Evolutionary conservation across 805 yeast genomes (phyloP).

Genomic region (Aciculoconidium aculeatum): DNA sequence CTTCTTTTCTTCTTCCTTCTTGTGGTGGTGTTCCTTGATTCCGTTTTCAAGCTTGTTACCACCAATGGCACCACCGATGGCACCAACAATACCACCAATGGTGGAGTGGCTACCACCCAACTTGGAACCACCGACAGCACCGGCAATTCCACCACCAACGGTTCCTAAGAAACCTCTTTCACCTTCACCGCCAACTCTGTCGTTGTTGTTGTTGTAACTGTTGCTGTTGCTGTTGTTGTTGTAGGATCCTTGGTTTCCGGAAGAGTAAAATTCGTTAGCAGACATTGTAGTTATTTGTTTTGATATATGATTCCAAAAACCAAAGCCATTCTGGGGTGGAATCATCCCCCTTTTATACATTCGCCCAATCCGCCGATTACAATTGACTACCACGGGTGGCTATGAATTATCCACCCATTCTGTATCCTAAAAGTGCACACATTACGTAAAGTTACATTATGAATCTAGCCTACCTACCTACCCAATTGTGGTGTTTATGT

Average conservation of each 20-base stretch:
- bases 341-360: too few relatives aligned
- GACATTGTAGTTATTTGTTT: slow-evolving; percentile 12
- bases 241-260: slow-evolving; percentile 19
- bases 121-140: slow-evolving; percentile 24
- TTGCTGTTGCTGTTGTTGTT: slow-evolving; percentile 8
- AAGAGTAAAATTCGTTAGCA: slow-evolving; percentile 23
- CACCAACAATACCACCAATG: slow-evolving; percentile 25
- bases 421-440: too few relatives aligned
- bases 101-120: slow-evolving; percentile 21
- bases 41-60: slow-evolving; percentile 24
- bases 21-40: slow-evolving; percentile 12
- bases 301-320: too few relatives aligned
- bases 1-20: slow-evolving; percentile 8
- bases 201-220: slow-evolving; percentile 8
- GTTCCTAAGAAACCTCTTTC: slow-evolving; percentile 23
- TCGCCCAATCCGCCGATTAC: too few relatives aligned
- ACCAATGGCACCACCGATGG: slow-evolving; percentile 23
- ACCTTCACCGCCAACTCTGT: slow-evolving; percentile 15
- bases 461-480: too few relatives aligned
- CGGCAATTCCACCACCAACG: slow-evolving; percentile 26
- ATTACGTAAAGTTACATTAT: too few relatives aligned
- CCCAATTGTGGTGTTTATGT: too few relatives aligned
- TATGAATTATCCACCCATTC: too few relatives aligned
- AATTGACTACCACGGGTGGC: too few relatives aligned
- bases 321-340: too few relatives aligned